Evolutionary conservation across 2,329 filamentous ascomycete species (phyloP).

Genomic region (Sarocladium kiliense): DNA sequence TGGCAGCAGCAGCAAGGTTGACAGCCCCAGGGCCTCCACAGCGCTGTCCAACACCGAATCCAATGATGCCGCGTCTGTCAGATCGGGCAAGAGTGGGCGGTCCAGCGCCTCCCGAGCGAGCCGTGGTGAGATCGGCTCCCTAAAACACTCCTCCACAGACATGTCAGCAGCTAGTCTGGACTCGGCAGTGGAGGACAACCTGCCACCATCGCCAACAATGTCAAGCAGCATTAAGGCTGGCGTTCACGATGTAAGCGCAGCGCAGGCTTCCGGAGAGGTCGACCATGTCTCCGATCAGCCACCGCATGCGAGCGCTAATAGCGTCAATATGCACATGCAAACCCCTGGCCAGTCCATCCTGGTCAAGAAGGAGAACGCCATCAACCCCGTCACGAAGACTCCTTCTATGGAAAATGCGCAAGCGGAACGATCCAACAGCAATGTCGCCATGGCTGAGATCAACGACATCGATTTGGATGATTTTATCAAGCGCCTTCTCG

Average conservation of each 20-base stretch:
- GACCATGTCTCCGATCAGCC: constrained; percentile 91
- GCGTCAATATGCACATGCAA: constrained; percentile 50
- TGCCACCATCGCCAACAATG: constrained; percentile 84
- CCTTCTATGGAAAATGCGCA: constrained; percentile 37
- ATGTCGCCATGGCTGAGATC: constrained; percentile 81
- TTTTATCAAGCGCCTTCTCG: constrained; percentile 89
- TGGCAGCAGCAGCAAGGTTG: constrained; percentile 55
- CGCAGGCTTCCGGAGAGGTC: constrained; percentile 83
- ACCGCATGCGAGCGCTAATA: constrained; percentile 58
- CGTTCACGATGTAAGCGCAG: constrained; percentile 72
- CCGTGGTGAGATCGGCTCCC: constrained; percentile 37
- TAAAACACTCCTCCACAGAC: constrained; percentile 36
- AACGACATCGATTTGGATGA: constrained; percentile 94
- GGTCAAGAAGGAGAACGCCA: constrained; percentile 69
- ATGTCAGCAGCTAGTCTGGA: constrained; percentile 22
- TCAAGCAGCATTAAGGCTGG: constrained; percentile 68
- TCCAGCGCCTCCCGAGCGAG: constrained; percentile 40
- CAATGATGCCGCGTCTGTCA: constrained; percentile 68
- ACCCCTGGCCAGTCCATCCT: constrained; percentile 86
- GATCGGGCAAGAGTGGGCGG: constrained; percentile 59
- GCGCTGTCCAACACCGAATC: constrained; percentile 57
- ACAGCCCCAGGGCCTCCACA: constrained; percentile 73
- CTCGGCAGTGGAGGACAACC: constrained; percentile 47
- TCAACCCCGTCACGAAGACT: constrained; percentile 56
- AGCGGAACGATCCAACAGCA: constrained; percentile 36